These are phyloP conservation scores for Fusarium phyllophilum DNA, from an alignment of 2,329 filamentous ascomycete species.

Conservation along the genomic window DNA sequence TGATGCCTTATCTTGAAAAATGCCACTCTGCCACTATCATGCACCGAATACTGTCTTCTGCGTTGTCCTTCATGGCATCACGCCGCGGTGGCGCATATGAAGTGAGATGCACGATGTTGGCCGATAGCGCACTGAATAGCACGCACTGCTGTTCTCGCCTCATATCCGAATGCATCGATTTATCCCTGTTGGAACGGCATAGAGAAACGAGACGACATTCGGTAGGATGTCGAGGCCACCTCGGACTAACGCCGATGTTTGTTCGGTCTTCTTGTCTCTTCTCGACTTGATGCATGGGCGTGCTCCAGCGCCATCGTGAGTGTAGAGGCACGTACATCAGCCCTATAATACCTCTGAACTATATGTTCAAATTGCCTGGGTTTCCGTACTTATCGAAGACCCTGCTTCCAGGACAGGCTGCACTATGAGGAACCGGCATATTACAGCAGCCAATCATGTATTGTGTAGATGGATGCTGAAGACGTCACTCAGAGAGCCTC, in stretches of 20 bases:
- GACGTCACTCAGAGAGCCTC: slow-evolving; percentile 40
- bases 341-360: slow-evolving; percentile 2
- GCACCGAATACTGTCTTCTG: slow-evolving; percentile 1
- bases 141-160: background rate
- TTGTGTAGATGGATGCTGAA: background rate
- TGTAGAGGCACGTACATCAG: background rate
- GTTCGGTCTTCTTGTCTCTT: slow-evolving; percentile 5
- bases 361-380: background rate
- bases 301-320: background rate
- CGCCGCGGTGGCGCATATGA: slow-evolving; percentile 19
- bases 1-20: slow-evolving; percentile 10
- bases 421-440: background rate
- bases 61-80: background rate
- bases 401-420: background rate
- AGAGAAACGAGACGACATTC: slow-evolving; percentile 19
- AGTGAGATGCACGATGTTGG: slow-evolving; percentile 23
- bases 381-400: background rate
- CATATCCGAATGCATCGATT: background rate
- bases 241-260: slow-evolving; percentile 14
- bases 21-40: slow-evolving; percentile 11
- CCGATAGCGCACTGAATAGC: slow-evolving; percentile 20
- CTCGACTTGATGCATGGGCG: background rate
- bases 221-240: background rate
- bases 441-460: slow-evolving; percentile 32
- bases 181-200: background rate